phyloP scores from a whole-genome alignment of 2,329 filamentous ascomycete species.

The Venturiaceae sp. region DNA sequence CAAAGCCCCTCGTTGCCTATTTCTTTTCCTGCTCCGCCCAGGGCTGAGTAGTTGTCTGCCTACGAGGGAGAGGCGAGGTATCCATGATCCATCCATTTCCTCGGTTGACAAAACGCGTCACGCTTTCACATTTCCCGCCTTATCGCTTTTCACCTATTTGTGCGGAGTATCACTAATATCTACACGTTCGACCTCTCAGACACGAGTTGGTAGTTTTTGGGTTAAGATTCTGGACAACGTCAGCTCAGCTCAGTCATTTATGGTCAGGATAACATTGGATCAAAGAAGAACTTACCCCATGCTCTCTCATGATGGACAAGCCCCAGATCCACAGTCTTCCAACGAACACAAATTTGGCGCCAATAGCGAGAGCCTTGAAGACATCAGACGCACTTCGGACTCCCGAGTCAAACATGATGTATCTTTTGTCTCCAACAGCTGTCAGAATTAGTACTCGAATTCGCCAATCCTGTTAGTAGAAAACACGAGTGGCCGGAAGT shows the following conservation, averaged over 20 bases:
- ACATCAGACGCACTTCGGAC: slow-evolving; percentile 47
- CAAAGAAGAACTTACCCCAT: slow-evolving; percentile 30
- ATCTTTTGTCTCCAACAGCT: slow-evolving; percentile 39
- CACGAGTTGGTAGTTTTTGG: slow-evolving; percentile 17
- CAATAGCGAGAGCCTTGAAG: slow-evolving; percentile 51
- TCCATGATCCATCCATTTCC: background rate
- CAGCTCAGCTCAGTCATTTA: slow-evolving; percentile 17
- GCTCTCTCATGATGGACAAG: slow-evolving; percentile 49
- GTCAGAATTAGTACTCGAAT: slow-evolving; percentile 3
- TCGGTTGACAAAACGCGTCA: background rate
- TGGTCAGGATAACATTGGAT: background rate
- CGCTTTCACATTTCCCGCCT: background rate
- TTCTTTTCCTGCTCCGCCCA: background rate
- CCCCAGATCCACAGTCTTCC: slow-evolving; percentile 53
- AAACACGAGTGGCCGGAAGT: too few relatives aligned
- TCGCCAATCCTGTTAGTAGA: too few relatives aligned
- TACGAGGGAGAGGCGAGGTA: background rate
- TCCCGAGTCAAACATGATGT: slow-evolving; percentile 53
- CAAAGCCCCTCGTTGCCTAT: background rate
- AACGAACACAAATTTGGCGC: slow-evolving; percentile 53
- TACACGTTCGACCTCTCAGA: slow-evolving; percentile 18
- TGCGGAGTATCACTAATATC: too few relatives aligned
- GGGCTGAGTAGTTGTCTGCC: background rate
- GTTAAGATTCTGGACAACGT: slow-evolving; percentile 13
- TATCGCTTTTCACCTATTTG: background rate